phyloP scores from a whole-genome alignment of 345 rosid species.

The Citrus cavaleriei region DNA sequence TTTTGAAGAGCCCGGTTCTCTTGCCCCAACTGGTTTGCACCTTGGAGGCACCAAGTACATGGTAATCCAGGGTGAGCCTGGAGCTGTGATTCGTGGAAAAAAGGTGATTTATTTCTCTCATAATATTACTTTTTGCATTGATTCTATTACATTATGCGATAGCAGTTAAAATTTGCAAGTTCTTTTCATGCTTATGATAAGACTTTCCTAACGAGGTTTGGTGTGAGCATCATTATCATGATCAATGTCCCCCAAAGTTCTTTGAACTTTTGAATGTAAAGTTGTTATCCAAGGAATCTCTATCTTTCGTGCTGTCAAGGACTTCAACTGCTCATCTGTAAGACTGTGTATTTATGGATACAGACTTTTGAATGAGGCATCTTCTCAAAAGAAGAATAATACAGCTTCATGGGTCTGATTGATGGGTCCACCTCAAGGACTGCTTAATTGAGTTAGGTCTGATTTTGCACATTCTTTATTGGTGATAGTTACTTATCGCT shows the following conservation, averaged over 20 bases:
- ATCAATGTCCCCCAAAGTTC: background rate
- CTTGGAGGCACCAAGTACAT: conserved; percentile 56
- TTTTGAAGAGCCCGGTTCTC: conserved; percentile 63
- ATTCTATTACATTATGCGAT: background rate
- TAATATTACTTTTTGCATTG: too few relatives aligned
- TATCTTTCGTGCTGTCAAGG: background rate
- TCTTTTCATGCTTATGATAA: background rate
- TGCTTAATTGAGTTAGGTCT: background rate
- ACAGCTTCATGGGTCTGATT: conserved; percentile 4
- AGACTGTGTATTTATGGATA: background rate
- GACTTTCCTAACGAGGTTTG: background rate
- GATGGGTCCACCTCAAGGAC: background rate
- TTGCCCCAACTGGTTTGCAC: conserved; percentile 66
- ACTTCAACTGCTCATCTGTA: background rate
- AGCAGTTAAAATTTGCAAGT: background rate
- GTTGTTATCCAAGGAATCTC: background rate
- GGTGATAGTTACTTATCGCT: background rate
- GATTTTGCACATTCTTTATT: background rate
- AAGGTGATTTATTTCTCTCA: conserved; percentile 38
- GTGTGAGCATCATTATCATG: background rate
- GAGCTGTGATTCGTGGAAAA: conserved; percentile 75
- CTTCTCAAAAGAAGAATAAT: conserved; percentile 2
- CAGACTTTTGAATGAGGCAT: background rate
- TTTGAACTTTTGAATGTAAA: conserved; percentile 2
- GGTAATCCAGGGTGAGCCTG: conserved; percentile 56